phyloP scores from a whole-genome alignment of 1,139 yeast species.

The Casaregolazyma lundiana region DNA sequence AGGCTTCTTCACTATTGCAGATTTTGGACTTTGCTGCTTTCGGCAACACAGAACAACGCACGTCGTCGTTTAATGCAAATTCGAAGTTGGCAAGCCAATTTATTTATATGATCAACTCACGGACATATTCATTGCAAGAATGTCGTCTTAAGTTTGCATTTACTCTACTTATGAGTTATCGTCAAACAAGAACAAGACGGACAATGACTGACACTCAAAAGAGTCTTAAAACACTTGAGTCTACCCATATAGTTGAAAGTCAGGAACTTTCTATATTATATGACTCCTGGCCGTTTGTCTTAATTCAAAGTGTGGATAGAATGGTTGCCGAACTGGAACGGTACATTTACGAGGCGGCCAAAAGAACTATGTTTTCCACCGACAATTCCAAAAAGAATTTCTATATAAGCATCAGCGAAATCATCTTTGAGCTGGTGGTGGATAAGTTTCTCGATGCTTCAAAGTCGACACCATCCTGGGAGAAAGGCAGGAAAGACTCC shows the following conservation, averaged over 20 bases:
- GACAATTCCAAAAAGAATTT: constrained; percentile 7
- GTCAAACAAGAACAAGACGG: constrained; percentile 6
- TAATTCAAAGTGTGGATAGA: constrained; percentile 21
- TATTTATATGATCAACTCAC: constrained; percentile 33
- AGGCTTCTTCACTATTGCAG: constrained; percentile 33
- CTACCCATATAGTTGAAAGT: not conserved
- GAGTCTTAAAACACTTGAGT: constrained; percentile 10
- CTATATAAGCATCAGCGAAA: constrained; percentile 25
- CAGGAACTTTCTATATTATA: constrained; percentile 14
- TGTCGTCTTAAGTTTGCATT: constrained; percentile 36
- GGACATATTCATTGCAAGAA: constrained; percentile 43
- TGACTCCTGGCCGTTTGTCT: constrained; percentile 25
- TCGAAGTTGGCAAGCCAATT: constrained; percentile 30
- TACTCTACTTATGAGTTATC: constrained; percentile 33
- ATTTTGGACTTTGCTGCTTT: constrained; percentile 36
- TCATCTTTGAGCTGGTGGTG: constrained; percentile 54
- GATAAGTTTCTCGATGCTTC: constrained; percentile 38
- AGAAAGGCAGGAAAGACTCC: constrained; percentile 13
- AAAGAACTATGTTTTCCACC: constrained; percentile 9
- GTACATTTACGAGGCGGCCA: constrained; percentile 15
- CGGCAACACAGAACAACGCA: constrained; percentile 26
- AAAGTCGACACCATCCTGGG: constrained; percentile 16
- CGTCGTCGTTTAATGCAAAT: constrained; percentile 16
- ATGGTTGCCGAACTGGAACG: constrained; percentile 22
- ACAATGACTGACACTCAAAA: constrained; percentile 1